Percentiles rank a stretch among this genome's conserved stretches.
Conservation (phyloP, 2,329 filamentous ascomycete species). For the Trichoderma hamatum region DNA sequence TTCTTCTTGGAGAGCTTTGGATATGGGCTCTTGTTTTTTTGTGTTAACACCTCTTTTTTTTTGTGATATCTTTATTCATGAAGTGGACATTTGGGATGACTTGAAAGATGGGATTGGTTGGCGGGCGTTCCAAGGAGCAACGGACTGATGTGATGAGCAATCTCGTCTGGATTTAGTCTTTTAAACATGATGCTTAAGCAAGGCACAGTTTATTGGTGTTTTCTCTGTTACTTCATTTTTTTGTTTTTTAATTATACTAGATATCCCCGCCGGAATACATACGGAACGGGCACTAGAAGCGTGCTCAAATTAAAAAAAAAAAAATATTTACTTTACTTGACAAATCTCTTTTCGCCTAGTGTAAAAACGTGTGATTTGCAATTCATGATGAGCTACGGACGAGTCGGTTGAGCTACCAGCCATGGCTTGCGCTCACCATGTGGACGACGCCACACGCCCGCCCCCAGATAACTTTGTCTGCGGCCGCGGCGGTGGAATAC, state of each 20-base stretch:
- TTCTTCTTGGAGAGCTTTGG: slow-evolving; percentile 22
- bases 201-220: slow-evolving; percentile 19
- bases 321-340: slow-evolving; percentile 5
- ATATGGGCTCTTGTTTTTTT: slow-evolving; percentile 22
- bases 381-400: slow-evolving; percentile 1
- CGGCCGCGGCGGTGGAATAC: slow-evolving; percentile 22
- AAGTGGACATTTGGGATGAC: slow-evolving; percentile 21
- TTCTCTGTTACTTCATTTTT: background rate
- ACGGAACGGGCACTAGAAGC: slow-evolving; percentile 19
- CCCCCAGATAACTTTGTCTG: slow-evolving; percentile 3
- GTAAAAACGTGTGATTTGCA: background rate
- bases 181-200: slow-evolving; percentile 13
- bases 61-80: background rate
- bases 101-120: slow-evolving; percentile 20
- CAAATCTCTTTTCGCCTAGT: background rate
- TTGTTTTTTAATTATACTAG: slow-evolving; percentile 19
- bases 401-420: slow-evolving; percentile 9
- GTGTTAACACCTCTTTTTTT: slow-evolving; percentile 24
- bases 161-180: slow-evolving; percentile 20
- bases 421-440: slow-evolving; percentile 15
- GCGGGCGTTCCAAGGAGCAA: slow-evolving; percentile 27
- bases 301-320: slow-evolving; percentile 22
- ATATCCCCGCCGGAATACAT: slow-evolving; percentile 25
- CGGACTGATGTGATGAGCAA: slow-evolving; percentile 23
- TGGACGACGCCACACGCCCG: slow-evolving; percentile 14